Base-by-base conservation (phyloP, 169 alveolate genomes). In the Theileria equi region DNA sequence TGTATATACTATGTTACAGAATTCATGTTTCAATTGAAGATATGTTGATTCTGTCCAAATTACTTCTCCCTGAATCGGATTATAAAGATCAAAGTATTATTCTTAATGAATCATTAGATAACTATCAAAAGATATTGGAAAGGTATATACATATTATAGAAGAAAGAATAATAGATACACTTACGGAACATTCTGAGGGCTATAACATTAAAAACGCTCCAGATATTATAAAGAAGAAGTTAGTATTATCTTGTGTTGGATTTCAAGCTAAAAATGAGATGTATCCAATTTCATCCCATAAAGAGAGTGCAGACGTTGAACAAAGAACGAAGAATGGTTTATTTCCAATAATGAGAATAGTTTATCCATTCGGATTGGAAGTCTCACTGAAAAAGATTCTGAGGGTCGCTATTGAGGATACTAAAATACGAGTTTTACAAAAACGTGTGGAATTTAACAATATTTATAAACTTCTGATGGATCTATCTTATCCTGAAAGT, bases 211-310 rank as follows among this genome's bases (percentile, higher is more conserved):
- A 38, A 2, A 17, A 57, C 3, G 69, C 44, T 10, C 35, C 44
- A 7, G 29, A 25, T 21, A 4, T 11, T 13, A 19, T 73, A 28
- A 41, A 41, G 13, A 28, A 26, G 13, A 52, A 52, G 31, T 25
- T 73, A 43, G 62, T 17, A 3, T 73, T 73, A 45, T 40, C 60
- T 8, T 73, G 83, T n/a, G 60, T 64, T 5, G 83, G 83, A 16
- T 73, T 73, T 43, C 65, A 73, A 43, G 43, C 40, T 17, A 36
- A 36, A 36, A 13, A 36, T 36, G 45, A 13, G 13, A 36, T 11
- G 45, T 36, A 10, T 13, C 13, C 45, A 13, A 36, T 36, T 11
- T 13, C 45, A 10, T 28, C 43, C 26, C 36, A 17, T 49, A 17
- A 11, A 19, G 23, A 40, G 26, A 21, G 29, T 10, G 31, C 26